phyloP scores from a whole-genome alignment of 2,329 filamentous ascomycete genomes.

The Samsoniella hepiali region DNA sequence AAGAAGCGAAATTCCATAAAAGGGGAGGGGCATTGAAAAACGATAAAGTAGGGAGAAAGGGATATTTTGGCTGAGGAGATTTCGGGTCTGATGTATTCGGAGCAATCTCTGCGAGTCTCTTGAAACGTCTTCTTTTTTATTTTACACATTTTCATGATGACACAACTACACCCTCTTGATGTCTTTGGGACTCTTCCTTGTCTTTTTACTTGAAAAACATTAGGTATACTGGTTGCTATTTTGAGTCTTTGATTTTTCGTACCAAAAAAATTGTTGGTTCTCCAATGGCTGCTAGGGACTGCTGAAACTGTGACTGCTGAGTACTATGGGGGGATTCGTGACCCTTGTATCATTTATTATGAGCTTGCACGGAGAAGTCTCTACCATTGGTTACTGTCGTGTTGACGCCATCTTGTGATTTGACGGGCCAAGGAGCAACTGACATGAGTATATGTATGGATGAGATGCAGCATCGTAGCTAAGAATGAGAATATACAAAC shows the following conservation, averaged over 20 bases:
- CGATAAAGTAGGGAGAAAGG: conserved; percentile 1
- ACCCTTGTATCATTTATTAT: not conserved
- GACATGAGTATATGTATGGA: no score
- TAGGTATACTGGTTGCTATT: conserved; percentile 15
- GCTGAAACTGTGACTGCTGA: no score
- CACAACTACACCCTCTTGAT: not conserved
- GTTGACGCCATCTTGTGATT: no score
- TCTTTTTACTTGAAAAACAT: not conserved
- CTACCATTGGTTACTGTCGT: no score
- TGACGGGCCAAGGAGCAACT: no score
- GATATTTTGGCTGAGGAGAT: conserved; percentile 8
- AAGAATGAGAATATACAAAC: no score
- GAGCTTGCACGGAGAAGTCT: no score
- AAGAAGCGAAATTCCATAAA: not conserved
- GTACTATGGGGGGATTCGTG: no score
- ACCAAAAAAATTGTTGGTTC: not conserved
- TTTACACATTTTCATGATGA: conserved; percentile 15
- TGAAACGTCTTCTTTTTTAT: conserved; percentile 12
- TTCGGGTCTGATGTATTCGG: conserved; percentile 6
- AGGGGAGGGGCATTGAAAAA: conserved; percentile 3
- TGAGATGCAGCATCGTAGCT: no score
- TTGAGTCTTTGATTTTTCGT: conserved; percentile 13
- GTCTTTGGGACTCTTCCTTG: not conserved
- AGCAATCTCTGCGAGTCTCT: not conserved
- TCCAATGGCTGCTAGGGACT: not conserved